Conservation (phyloP, 768 basidiomycete species). For the Fibroporia radiculosa region DNA sequence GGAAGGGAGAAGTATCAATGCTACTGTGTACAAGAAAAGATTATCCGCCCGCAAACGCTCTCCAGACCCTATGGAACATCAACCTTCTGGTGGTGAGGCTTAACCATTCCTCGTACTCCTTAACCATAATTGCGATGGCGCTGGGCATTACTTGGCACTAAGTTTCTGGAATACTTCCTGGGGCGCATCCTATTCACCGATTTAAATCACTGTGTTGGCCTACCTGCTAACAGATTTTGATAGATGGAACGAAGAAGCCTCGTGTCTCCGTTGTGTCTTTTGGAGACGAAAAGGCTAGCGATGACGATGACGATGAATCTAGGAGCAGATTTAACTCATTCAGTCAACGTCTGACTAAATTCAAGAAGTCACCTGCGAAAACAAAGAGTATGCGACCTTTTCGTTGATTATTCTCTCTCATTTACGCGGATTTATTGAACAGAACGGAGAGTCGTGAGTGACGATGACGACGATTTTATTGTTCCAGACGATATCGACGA, state of each 20-base stretch:
- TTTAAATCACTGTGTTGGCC: too few species aligned
- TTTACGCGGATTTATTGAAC: too few species aligned
- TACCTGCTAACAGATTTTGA: too few species aligned
- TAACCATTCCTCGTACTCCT: too few species aligned
- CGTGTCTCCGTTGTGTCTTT: slow-evolving; percentile 40
- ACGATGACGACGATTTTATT: slow-evolving; percentile 69
- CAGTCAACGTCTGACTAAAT: slow-evolving; percentile 51
- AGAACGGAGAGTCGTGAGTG: slow-evolving; percentile 37
- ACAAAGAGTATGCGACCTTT: slow-evolving; percentile 12
- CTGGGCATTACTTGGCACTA: too few species aligned
- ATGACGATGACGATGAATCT: slow-evolving; percentile 36
- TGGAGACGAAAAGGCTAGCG: slow-evolving; percentile 42
- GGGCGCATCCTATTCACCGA: too few species aligned
- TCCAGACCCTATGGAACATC: slow-evolving; percentile 7
- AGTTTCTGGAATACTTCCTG: too few species aligned
- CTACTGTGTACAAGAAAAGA: slow-evolving; percentile 10
- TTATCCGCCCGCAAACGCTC: slow-evolving; percentile 10
- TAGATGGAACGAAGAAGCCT: slow-evolving; percentile 52
- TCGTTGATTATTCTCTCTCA: too few species aligned
- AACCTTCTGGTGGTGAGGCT: too few species aligned
- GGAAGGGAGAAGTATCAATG: slow-evolving; percentile 25
- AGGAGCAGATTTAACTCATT: slow-evolving; percentile 39
- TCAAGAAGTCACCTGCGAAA: slow-evolving; percentile 57
- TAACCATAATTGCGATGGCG: too few species aligned
- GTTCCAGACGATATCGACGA: slow-evolving; percentile 59